These are phyloP conservation scores for Tetracladium maxilliforme DNA, from an alignment of 2,329 filamentous ascomycete species.

Conservation along the genomic window DNA sequence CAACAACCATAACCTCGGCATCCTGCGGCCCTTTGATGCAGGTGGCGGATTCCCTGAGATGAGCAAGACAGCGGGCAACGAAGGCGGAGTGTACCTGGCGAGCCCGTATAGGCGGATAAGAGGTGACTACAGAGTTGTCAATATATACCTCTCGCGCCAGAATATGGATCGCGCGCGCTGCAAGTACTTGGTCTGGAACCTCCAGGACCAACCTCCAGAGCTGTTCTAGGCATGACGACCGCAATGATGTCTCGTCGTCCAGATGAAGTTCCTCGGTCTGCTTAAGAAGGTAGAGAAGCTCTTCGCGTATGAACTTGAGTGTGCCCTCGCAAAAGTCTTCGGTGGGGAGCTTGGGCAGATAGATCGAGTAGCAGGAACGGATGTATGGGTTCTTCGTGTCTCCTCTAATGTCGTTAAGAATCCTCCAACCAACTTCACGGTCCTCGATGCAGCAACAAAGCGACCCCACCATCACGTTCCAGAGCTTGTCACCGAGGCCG, in stretches of 20 bases:
- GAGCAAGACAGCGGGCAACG: conserved; percentile 43
- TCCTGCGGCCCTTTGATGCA: neutral
- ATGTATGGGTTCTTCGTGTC: conserved; percentile 39
- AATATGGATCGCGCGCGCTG: conserved; percentile 50
- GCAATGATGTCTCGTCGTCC: conserved; percentile 32
- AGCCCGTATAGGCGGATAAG: no score
- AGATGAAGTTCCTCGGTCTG: conserved; percentile 29
- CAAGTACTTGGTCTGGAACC: conserved; percentile 49
- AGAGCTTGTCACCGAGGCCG: conserved; percentile 49
- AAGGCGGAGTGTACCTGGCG: no score
- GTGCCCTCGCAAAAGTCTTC: conserved; percentile 44
- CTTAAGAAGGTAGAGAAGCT: conserved; percentile 30
- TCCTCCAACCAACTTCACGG: conserved; percentile 54
- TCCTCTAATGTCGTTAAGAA: conserved; percentile 35
- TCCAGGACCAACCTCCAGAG: conserved; percentile 74
- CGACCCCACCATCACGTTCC: conserved; percentile 58
- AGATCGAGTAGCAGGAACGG: conserved; percentile 33
- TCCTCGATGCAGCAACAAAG: conserved; percentile 43
- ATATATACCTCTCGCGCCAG: conserved; percentile 69
- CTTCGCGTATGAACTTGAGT: conserved; percentile 45
- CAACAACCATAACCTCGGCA: no score
- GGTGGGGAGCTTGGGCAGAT: conserved; percentile 41
- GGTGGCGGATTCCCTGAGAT: neutral
- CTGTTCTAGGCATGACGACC: conserved; percentile 47
- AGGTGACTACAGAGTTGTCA: conserved; percentile 31